Conservation (phyloP, 371 early-diverging fungal genomes). For the Mortierella sp. region DNA sequence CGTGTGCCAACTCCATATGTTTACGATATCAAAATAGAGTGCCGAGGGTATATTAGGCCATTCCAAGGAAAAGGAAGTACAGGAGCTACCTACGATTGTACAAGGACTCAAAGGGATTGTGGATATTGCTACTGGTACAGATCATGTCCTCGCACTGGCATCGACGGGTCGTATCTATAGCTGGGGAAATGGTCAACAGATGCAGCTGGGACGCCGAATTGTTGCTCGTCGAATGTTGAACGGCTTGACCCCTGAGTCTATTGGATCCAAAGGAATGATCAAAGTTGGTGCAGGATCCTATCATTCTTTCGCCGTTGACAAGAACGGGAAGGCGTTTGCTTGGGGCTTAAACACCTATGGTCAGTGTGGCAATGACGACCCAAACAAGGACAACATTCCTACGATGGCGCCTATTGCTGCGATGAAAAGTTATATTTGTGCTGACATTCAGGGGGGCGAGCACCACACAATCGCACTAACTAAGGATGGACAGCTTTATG, state of each 20-base stretch:
- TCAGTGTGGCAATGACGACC: conserved; percentile 84
- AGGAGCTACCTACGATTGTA: conserved; percentile 58
- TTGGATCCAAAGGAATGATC: conserved; percentile 70
- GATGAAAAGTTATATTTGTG: conserved; percentile 56
- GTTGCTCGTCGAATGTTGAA: conserved; percentile 75
- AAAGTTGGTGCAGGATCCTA: conserved; percentile 87
- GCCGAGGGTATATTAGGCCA: conserved; percentile 81
- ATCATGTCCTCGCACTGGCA: conserved; percentile 91
- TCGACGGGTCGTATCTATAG: conserved; percentile 82
- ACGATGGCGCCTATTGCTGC: conserved; percentile 64
- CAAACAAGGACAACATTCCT: conserved; percentile 58
- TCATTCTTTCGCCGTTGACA: conserved; percentile 86
- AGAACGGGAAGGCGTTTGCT: conserved; percentile 75
- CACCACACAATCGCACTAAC: conserved; percentile 89
- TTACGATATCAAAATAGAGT: conserved; percentile 21
- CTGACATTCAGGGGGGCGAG: conserved; percentile 85
- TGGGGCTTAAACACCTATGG: conserved; percentile 98
- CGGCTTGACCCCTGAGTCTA: conserved; percentile 70
- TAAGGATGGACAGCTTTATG: conserved; percentile 79
- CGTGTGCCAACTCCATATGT: neutral
- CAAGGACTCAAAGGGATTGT: conserved; percentile 64
- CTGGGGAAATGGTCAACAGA: conserved; percentile 96
- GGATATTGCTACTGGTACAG: conserved; percentile 89
- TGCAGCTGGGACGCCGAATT: conserved; percentile 90
- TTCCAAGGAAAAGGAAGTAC: conserved; percentile 72